Percentiles rank a stretch among this genome's conserved stretches.
These are phyloP conservation scores for Chlorophyllum brunneum DNA, from an alignment of 768 basidiomycete genomes.

Conservation along the genomic window DNA sequence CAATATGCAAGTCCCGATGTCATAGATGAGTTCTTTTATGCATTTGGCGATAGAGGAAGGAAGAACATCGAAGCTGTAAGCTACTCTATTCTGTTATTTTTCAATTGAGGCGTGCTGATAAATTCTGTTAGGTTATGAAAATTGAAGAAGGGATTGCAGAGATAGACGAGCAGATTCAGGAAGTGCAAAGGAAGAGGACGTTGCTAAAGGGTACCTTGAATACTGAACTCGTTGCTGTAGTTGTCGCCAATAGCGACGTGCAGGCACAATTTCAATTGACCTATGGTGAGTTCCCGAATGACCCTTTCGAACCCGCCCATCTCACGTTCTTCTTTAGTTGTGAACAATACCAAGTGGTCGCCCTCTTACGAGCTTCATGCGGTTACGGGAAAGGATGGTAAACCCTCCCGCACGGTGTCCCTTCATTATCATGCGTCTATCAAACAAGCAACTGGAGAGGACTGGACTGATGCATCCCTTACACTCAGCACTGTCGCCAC, in stretches of 20 bases:
- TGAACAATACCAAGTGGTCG: slow-evolving; percentile 46
- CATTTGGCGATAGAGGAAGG: slow-evolving; percentile 34
- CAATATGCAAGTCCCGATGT: slow-evolving; percentile 34
- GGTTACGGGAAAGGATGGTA: slow-evolving; percentile 35
- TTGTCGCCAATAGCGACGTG: slow-evolving; percentile 33
- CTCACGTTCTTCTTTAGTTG: slow-evolving; percentile 33
- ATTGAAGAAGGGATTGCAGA: slow-evolving; percentile 38
- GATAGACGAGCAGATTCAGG: slow-evolving; percentile 35
- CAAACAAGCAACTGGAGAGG: slow-evolving; percentile 54
- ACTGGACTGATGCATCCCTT: slow-evolving; percentile 50
- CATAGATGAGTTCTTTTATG: slow-evolving; percentile 38
- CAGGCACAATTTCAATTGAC: slow-evolving; percentile 43
- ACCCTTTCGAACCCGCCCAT: neutral
- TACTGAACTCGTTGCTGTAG: slow-evolving; percentile 38
- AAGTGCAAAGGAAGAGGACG: slow-evolving; percentile 26
- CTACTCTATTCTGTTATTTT: neutral
- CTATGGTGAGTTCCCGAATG: slow-evolving; percentile 38
- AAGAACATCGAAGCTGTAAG: slow-evolving; percentile 30
- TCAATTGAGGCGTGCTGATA: neutral
- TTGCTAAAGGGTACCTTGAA: slow-evolving; percentile 30
- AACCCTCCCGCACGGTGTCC: slow-evolving; percentile 38
- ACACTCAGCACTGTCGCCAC: slow-evolving; percentile 48
- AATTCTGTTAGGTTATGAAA: slow-evolving; percentile 24
- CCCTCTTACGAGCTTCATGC: slow-evolving; percentile 60
- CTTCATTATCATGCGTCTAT: slow-evolving; percentile 56